phyloP scores from a whole-genome alignment of 2,329 filamentous ascomycete genomes.

The Penicillium paneum region DNA sequence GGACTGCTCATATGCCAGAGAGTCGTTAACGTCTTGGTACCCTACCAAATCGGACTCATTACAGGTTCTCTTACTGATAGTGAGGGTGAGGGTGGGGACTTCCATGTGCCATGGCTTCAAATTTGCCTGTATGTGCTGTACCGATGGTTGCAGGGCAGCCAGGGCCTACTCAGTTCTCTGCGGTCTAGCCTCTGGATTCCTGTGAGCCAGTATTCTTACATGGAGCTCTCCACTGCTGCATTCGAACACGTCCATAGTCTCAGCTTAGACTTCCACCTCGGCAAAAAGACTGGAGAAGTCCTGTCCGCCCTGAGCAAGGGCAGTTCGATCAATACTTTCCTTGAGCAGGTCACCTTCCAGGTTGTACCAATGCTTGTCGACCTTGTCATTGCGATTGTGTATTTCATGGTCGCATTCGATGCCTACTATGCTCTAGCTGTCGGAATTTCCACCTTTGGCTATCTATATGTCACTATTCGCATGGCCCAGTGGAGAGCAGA shows the following conservation, averaged over 20 bases:
- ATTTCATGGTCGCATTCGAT: slow-evolving; percentile 76
- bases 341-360: slow-evolving; percentile 94
- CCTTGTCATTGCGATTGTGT: slow-evolving; percentile 77
- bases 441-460: slow-evolving; percentile 87
- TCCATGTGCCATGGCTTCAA: slow-evolving; percentile 66
- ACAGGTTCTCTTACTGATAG: slow-evolving; percentile 65
- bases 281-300: slow-evolving; percentile 94
- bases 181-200: slow-evolving; percentile 91
- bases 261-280: slow-evolving; percentile 92
- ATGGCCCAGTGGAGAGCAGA: slow-evolving; percentile 92
- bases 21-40: slow-evolving; percentile 80
- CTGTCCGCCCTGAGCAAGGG: slow-evolving; percentile 94
- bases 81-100: slow-evolving; percentile 47
- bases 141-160: slow-evolving; percentile 80
- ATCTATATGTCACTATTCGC: slow-evolving; percentile 92
- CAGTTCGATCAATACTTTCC: slow-evolving; percentile 90
- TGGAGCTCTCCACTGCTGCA: slow-evolving; percentile 86
- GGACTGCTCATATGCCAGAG: slow-evolving; percentile 75
- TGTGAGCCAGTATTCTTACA: slow-evolving; percentile 94
- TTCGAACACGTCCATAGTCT: slow-evolving; percentile 97
- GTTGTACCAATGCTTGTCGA: slow-evolving; percentile 94
- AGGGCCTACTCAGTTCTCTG: slow-evolving; percentile 78
- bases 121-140: slow-evolving; percentile 75
- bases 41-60: slow-evolving; percentile 73
- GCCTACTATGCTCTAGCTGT: slow-evolving; percentile 88